Evolutionary conservation across 225 moss, liverwort and hornwort genomes (phyloP), one percentile per base, ranked within the genome.

Genomic region (Ulota crispa): DNA sequence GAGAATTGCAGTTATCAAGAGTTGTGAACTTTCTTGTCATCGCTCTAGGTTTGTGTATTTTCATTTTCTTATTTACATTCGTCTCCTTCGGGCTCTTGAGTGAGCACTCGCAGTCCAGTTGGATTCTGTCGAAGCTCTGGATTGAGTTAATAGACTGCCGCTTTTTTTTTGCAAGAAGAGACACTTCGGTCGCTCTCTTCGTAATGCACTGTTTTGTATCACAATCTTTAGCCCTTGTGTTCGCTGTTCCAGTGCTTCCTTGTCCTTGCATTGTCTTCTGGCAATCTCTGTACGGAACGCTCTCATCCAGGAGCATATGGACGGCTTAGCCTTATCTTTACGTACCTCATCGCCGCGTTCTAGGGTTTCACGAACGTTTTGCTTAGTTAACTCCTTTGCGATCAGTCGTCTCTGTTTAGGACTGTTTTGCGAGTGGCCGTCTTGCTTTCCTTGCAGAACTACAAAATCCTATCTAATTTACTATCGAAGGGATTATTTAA

Each of bases 231-330:
- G 3, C n/a, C 3, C 7, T 34, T n/a, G 43, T 64, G 34, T 28
- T 59, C 28, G 47, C 27, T 63, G 15, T 21, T 14, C 10, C 45
- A 43, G 36, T 27, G 12, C 71, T 60, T 53, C 18, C 2, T 14
- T 70, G 47, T 65, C 47, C 50, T 76, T 50, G 24, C 79, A 52
- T 86, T 77, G 52, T 42, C 16, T 80, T 77, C 66, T n/a, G n/a
- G n/a, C n/a, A n/a, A n/a, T n/a, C n/a, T n/a, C n/a, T 76, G 53
- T 20, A 16, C 15, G 28, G 36, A 37, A 52, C 63, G 36, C 23
- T 69, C 20, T 37, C 6, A 20, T 60, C n/a, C 54, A 64, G 53
- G 23, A 76, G 31, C 42, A 19, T 19, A 13, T 50, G 12, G 39
- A 15, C 52, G 63, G 45, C 26, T 75, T 43, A 43, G 19, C 41